Evolutionary conservation across 2,329 filamentous ascomycete genomes (phyloP), one percentile per base, ranked within the genome.

Genomic region (Trematosphaeria pertusa): DNA sequence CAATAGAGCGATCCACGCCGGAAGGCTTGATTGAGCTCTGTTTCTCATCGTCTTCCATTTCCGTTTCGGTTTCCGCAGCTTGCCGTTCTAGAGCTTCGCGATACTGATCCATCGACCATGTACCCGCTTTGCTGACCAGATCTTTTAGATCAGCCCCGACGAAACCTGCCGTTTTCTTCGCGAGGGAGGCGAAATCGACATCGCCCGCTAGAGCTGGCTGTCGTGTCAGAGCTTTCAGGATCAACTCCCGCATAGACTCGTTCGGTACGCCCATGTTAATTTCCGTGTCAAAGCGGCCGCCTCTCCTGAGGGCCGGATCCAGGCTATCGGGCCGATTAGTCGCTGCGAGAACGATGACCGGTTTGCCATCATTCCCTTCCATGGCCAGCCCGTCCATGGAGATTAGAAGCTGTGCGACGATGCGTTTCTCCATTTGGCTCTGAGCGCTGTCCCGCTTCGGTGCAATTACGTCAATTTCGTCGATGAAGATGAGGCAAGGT

Each of bases 401-500:
- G 15, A 88, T 87, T 45, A 90, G 77, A 55, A 97, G 84, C 64
- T 96, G 89, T 1, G 86, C 84, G 10, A 95, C 87, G 52, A 95
- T 94, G 42, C 91, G 80, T 65, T 91, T 89, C 67, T 96, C 91
- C 84, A 95, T 93, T 56, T 96, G 91, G 62, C 88, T 87, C 62
- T 94, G 88, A 1, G 88, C 85, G 43, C 84, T 89, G 53, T 96
- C 90, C 45, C 88, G 81, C 69, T 95, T 96, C 0, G 89, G 89
- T 38, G 91, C 89, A 61, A 97, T 94, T 3, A 88, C 87, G 70
- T 99, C 92, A 41, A 97, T 89, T 59, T 96, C 88, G 58, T 96
- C 91, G 46, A 97, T 88, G 64, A 97, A 95, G 4, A 99, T 81
- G 4, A 99, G 79, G 62, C 91, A 96, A 0, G 94, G 94, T 0